Evolutionary conservation across 495 filamentous ascomycete species (phyloP).

Genomic region (Penicillium simplicissimum): DNA sequence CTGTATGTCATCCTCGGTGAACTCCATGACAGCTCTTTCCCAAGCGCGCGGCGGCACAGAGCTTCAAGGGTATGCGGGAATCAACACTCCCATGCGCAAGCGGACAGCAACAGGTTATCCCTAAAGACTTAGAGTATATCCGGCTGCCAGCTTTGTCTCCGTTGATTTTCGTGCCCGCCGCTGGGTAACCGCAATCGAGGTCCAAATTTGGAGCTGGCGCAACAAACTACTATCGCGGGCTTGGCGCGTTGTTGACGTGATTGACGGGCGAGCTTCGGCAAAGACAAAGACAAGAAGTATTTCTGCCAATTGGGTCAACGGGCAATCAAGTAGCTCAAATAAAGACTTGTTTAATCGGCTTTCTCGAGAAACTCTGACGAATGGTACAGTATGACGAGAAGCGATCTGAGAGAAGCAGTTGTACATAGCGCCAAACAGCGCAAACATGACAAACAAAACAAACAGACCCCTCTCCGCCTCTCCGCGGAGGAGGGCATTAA

Average conservation of each 20-base stretch:
- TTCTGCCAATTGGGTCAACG: no score
- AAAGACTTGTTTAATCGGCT: neutral
- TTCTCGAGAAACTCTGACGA: neutral
- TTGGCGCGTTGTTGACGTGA: conserved; percentile 17
- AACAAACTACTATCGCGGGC: conserved; percentile 7
- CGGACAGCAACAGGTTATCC: neutral
- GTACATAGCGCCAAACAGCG: conserved; percentile 17
- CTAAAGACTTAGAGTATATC: neutral
- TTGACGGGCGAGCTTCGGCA: neutral
- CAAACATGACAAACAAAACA: conserved; percentile 34
- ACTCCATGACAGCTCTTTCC: conserved; percentile 34
- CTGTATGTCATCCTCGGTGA: conserved; percentile 43
- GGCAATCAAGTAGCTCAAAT: neutral
- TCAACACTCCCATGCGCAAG: neutral
- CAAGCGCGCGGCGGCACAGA: neutral
- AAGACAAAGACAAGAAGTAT: neutral
- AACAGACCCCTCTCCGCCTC: conserved; percentile 15
- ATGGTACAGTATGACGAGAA: neutral
- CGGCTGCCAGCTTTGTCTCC: neutral
- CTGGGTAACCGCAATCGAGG: neutral
- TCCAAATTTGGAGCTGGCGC: neutral
- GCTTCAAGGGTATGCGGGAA: neutral
- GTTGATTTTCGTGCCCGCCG: neutral
- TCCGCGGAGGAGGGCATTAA: conserved; percentile 11
- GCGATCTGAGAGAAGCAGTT: conserved; percentile 8